A percentile compares a stretch with the other conserved stretches of the same genome.
phyloP scores from a whole-genome alignment of 495 filamentous ascomycete genomes.

The Tirmania nivea region DNA sequence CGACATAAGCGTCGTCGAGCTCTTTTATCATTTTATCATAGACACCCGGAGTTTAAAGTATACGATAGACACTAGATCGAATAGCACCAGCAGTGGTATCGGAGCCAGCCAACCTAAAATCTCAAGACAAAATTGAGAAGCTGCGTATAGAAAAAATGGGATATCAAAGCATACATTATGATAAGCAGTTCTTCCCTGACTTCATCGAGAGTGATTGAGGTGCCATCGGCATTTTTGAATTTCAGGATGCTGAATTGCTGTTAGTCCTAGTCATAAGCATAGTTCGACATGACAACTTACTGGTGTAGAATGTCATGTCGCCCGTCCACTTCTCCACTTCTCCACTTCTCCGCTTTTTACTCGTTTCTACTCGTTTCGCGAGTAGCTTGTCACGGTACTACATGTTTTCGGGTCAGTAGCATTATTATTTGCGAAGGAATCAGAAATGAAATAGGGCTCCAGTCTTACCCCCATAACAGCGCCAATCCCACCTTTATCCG shows the following conservation, averaged over 20 bases:
- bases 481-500: constrained; percentile 28
- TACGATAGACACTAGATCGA: constrained; percentile 33
- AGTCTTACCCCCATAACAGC: constrained; percentile 29
- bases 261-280: constrained; percentile 26
- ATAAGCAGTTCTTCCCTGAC: constrained; percentile 22
- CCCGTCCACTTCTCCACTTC: constrained; percentile 24
- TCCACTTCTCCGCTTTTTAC: too few species aligned
- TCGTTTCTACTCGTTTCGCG: constrained; percentile 23
- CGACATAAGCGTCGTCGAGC: constrained; percentile 23
- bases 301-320: constrained; percentile 23
- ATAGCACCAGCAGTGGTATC: constrained; percentile 41
- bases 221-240: constrained; percentile 31
- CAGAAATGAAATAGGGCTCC: too few species aligned
- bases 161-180: constrained; percentile 2
- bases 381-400: constrained; percentile 27
- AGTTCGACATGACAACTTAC: constrained; percentile 8
- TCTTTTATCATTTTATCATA: constrained; percentile 26
- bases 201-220: constrained; percentile 32
- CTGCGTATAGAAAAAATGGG: not conserved
- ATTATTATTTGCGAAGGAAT: too few species aligned
- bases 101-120: constrained; percentile 28
- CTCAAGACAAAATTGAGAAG: not conserved
- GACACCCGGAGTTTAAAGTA: constrained; percentile 26
- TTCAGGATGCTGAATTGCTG: constrained; percentile 26
- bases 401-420: too few species aligned